These are phyloP conservation scores for Boletus semigastroideus DNA, from an alignment of 1,284 basidiomycete genomes.

Conservation along the genomic window DNA sequence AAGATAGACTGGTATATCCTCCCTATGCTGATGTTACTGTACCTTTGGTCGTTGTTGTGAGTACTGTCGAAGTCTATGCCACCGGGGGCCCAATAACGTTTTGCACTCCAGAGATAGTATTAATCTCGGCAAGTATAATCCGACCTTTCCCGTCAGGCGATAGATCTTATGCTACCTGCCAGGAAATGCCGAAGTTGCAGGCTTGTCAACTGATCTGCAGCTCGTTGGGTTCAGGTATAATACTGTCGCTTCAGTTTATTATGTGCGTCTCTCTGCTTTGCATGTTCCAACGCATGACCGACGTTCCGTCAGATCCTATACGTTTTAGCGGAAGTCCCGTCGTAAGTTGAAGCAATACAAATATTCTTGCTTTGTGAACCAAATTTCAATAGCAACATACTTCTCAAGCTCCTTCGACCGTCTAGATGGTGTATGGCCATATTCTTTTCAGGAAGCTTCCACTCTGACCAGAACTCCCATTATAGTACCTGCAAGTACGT, in stretches of 20 bases:
- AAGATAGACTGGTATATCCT: conserved; percentile 52
- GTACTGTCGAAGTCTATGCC: conserved; percentile 14
- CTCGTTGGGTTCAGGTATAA: conserved; percentile 46
- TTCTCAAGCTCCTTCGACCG: conserved; percentile 45
- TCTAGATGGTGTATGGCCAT: conserved; percentile 45
- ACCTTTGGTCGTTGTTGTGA: conserved; percentile 57
- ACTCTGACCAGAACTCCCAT: not conserved
- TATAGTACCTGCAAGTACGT: conserved; percentile 48
- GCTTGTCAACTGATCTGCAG: conserved; percentile 41
- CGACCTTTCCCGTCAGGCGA: not conserved
- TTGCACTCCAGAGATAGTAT: conserved; percentile 32
- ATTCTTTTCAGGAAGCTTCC: not conserved
- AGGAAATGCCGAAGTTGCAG: conserved; percentile 39
- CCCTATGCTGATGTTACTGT: conserved; percentile 54
- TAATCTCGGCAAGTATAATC: conserved; percentile 31
- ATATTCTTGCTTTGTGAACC: not conserved
- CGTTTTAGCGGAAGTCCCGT: conserved; percentile 48
- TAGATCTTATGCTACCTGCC: not conserved
- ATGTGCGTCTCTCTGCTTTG: conserved; percentile 33
- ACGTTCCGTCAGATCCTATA: conserved; percentile 39
- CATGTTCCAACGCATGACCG: not conserved
- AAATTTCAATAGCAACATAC: conserved; percentile 40
- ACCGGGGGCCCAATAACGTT: not conserved
- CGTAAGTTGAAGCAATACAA: conserved; percentile 34
- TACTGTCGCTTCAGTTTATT: conserved; percentile 48